Evolutionary conservation across 208 protist species (phyloP), one percentile per base, ranked within the genome.

Genomic region (Blastocrithidia nonstop): DNA sequence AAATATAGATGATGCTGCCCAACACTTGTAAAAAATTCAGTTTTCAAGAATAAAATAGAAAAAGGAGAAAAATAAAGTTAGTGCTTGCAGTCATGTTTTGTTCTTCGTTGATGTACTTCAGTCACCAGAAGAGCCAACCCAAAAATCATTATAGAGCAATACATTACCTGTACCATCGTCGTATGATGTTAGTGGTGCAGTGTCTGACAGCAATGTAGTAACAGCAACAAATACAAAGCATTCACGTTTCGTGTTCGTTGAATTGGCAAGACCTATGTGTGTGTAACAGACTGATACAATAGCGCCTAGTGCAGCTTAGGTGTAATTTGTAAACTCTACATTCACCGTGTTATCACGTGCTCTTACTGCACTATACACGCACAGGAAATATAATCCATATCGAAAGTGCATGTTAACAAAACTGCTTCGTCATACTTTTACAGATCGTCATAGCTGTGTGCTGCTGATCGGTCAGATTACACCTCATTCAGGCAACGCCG

Each of bases 261-360:
- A 98, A 66, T 79, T 98, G n/a, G 95, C 94, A 25, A 91, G 88
- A 24, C 93, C 80, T 32, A 92, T 97, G 61, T 61, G 88, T 0
- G 65, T 92, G 15, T 96, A 95, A 53, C 66, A 75, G 21, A 95
- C 87, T 6, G 80, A 80, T 35, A 81, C 85, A 2, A 66, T 59
- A 3, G 90, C 87, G 5, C 68, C 85, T 33, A 71, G 45, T 19
- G 77, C 96, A 68, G 59, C 77, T 40, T 89, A 97, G 75, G 78
- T 86, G 7, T 76, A 93, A 57, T 67, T 71, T 22, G 96, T 97
- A 39, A 95, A 94, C 54, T 84, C 79, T 50, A 89, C 82, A 0
- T 70, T 94, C 20, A 77, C 78, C 1, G 75, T 76, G 3, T 67
- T 95, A 23, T 76, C 83, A 21, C 85, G 71, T 0, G 75, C 81